Base-by-base conservation (phyloP, 2,329 filamentous ascomycete species). In the Purpureocillium takamizusanense region DNA sequence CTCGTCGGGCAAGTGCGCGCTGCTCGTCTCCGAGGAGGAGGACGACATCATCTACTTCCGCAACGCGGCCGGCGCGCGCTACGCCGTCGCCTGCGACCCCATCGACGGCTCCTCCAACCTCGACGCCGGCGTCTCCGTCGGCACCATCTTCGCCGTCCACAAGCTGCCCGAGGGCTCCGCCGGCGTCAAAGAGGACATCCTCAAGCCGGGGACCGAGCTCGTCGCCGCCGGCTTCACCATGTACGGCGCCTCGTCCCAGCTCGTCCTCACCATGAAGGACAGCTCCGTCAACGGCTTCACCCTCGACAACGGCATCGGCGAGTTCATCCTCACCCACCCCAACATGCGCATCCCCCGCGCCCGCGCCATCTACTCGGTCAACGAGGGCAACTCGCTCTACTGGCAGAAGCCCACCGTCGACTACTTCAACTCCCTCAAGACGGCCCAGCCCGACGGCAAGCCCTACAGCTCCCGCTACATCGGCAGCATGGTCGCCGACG, bases 201-300 rank as follows among this genome's bases (percentile, higher is more conserved):
- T 97, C 43, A 81, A 81, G 63, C 85, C 92, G 1, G 92, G 92
- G 40, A 90, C 85, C 2, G 89, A 95, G 65, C 78, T 97, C 49
- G 77, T 97, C 15, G 90, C 92, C 28, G 82, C 86, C 16, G 92
- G 92, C n/a, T 98, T 98, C 75, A 98, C 92, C 65, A 98, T 98
- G 92, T 98, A 98, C 67, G 92, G 92, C 57, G 92, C 92, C 51
- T 95, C 89, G 3, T 81, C 92, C 4, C 90, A 97, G 69, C 75
- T 98, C 33, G 92, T 98, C 54, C 84, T 98, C 58, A 98, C 92
- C 51, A 95, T 97, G 88, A 86, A 83, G 65, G 86, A 81, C 49
- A 86, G 89, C 47, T 76, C 68, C 45, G 92, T 98, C 65, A 95
- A 97, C 66, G 92, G 92, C 54, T 98, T 98, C 74, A 98, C 92